Conservation (phyloP, 1,284 basidiomycete species). For the Apiotrichum siamense region DNA sequence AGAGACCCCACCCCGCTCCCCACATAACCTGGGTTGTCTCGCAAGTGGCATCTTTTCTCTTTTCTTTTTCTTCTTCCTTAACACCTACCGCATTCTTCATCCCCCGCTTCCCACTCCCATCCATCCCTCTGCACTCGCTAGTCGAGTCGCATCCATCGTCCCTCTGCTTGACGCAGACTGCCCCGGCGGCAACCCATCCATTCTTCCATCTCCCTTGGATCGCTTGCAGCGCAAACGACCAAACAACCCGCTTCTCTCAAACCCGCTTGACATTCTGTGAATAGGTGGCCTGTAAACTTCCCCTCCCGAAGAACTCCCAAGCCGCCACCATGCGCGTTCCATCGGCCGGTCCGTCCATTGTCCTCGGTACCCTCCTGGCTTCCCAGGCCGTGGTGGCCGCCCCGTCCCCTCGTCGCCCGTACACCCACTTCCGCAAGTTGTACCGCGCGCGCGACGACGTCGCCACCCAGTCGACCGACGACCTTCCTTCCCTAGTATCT, state of each 20-base stretch:
- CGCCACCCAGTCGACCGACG: neutral
- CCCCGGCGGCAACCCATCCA: constrained; percentile 23
- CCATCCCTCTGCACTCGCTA: constrained; percentile 13
- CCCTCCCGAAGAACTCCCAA: neutral
- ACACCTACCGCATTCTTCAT: constrained; percentile 3
- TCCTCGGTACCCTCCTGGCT: constrained; percentile 34
- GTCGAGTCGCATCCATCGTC: constrained; percentile 12
- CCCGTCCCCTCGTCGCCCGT: constrained; percentile 22
- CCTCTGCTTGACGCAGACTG: constrained; percentile 27
- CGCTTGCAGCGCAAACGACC: constrained; percentile 12
- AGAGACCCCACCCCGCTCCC: no score
- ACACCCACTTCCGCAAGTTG: constrained; percentile 21
- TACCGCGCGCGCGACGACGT: constrained; percentile 12
- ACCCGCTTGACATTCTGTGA: neutral
- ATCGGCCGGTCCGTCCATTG: constrained; percentile 19
- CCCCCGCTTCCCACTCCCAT: constrained; percentile 1
- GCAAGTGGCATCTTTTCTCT: no score
- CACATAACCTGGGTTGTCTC: no score
- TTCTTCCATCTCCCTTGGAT: constrained; percentile 1
- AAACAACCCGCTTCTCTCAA: constrained; percentile 4
- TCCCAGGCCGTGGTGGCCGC: constrained; percentile 23
- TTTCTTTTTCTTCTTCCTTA: constrained; percentile 3
- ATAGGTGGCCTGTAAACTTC: neutral
- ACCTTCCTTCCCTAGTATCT: neutral
- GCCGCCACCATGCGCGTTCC: constrained; percentile 14